Percentiles rank a stretch among this genome's conserved stretches.
These are phyloP conservation scores for Cutaneotrichosporon arboriforme DNA, from an alignment of 1,284 basidiomycete genomes.

Conservation along the genomic window DNA sequence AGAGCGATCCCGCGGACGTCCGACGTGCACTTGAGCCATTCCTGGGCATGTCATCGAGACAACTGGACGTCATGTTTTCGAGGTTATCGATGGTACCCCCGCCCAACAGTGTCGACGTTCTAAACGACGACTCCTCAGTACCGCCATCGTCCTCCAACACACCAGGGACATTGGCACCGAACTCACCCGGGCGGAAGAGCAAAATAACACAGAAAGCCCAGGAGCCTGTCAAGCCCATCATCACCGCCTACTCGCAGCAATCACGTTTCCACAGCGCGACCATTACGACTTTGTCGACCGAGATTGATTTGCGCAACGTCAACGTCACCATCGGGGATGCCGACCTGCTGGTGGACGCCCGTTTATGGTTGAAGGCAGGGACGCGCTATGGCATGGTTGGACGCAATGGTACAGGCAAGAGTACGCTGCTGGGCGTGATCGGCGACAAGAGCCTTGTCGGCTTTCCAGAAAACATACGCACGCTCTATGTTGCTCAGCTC, in stretches of 20 bases:
- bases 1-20: constrained; percentile 1
- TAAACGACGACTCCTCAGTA: too few species aligned
- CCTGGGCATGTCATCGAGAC: constrained; percentile 9
- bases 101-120: background rate
- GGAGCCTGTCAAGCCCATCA: background rate
- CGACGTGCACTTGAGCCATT: constrained; percentile 12
- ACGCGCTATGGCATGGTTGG: constrained; percentile 56
- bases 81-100: too few species aligned
- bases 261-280: constrained; percentile 53
- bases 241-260: constrained; percentile 37
- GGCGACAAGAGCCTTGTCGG: constrained; percentile 85
- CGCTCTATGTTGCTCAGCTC: constrained; percentile 71
- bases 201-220: background rate
- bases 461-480: constrained; percentile 70
- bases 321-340: constrained; percentile 51
- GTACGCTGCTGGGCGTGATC: constrained; percentile 49
- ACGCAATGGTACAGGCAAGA: constrained; percentile 58
- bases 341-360: constrained; percentile 55
- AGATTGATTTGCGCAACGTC: constrained; percentile 54
- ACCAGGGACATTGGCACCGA: background rate
- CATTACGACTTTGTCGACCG: constrained; percentile 45
- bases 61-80: constrained; percentile 13
- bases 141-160: background rate
- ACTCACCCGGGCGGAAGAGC: constrained; percentile 3
- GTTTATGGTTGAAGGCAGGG: constrained; percentile 55